Evolutionary conservation across 495 filamentous ascomycete species (phyloP), one percentile per base, ranked within the genome.

Genomic region (Cercophora sp.): DNA sequence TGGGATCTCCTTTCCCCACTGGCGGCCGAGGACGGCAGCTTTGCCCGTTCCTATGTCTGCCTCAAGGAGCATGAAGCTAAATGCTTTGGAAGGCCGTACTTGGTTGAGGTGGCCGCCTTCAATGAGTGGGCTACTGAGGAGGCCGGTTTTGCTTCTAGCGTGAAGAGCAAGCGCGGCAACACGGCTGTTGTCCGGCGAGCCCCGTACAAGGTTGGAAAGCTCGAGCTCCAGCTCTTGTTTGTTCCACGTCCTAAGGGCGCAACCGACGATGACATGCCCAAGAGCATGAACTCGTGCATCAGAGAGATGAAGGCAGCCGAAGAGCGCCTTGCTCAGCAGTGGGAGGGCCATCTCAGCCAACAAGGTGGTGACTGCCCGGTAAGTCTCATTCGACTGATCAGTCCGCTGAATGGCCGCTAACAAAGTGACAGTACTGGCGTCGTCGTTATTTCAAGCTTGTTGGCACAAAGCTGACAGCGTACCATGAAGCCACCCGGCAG

Each of bases 101-200:
- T 80, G 45, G 89, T 89, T 34, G 91, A 96, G 56, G 79, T 96
- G 42, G 85, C 90, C 15, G 90, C 89, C 64, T 98, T 95, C 75
- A 98, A 98, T 62, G 94, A 98, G 70, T 98, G 93, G 93, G 94
- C 93, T 9, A 82, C 85, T 13, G 93, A 98, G 59, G 86, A 92
- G 42, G 80, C 82, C 26, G 67, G 59, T 19, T 74, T 76, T 34
- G 79, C 84, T 10, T 82, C 78, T 41, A 94, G 88, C 64, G 83
- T 96, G 31, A 95, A 91, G 77, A 95, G 86, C 73, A 96, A 94
- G 76, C 87, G 89, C 55, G 73, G 79, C 18, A 85, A 77, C 55
- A 82, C 80, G 10, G 65, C 73, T 1, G 77, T 85, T 32, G 71
- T 83, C 15, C 73, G 80, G 25, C 81, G 83, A 29, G 89, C 93